A percentile compares a stretch with the other conserved stretches of the same genome.
phyloP scores from a whole-genome alignment of 2,329 filamentous ascomycete genomes.

The Ophiosphaerella herpotricha region DNA sequence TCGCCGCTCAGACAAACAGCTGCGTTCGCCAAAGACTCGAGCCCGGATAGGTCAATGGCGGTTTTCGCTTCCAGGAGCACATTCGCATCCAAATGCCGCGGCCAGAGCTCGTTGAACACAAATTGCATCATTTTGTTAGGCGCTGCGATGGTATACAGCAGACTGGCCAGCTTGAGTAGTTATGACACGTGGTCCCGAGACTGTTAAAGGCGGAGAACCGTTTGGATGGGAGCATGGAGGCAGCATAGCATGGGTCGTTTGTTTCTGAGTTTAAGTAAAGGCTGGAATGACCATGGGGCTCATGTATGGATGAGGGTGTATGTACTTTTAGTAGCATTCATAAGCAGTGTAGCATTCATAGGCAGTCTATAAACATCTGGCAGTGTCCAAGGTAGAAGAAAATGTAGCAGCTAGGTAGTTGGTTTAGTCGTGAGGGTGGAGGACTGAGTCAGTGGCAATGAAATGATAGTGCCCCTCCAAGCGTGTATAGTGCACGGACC shows the following conservation, averaged over 20 bases:
- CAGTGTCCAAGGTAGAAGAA: background rate
- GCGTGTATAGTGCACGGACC: constrained; percentile 5
- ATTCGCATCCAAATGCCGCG: constrained; percentile 7
- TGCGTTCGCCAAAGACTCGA: background rate
- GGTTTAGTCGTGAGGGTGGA: background rate
- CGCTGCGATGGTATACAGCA: constrained; percentile 10
- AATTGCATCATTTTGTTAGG: constrained; percentile 15
- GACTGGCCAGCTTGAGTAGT: background rate
- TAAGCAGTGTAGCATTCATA: constrained; percentile 38
- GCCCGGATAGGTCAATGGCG: background rate
- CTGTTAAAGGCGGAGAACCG: background rate
- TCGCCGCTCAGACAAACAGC: no score
- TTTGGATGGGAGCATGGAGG: no score
- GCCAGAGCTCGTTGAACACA: constrained; percentile 11
- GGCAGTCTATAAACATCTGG: constrained; percentile 15
- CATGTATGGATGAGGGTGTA: constrained; percentile 13
- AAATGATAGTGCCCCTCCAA: background rate
- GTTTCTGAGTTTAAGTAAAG: no score
- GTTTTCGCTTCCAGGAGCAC: background rate
- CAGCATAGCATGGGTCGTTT: no score
- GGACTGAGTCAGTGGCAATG: no score
- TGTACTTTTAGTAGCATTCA: constrained; percentile 44
- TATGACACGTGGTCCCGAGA: background rate
- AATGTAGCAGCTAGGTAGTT: background rate
- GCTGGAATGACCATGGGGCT: background rate